Evolutionary conservation across 1,284 basidiomycete genomes (phyloP).

Genomic region (Apiotrichum veenhuisii): DNA sequence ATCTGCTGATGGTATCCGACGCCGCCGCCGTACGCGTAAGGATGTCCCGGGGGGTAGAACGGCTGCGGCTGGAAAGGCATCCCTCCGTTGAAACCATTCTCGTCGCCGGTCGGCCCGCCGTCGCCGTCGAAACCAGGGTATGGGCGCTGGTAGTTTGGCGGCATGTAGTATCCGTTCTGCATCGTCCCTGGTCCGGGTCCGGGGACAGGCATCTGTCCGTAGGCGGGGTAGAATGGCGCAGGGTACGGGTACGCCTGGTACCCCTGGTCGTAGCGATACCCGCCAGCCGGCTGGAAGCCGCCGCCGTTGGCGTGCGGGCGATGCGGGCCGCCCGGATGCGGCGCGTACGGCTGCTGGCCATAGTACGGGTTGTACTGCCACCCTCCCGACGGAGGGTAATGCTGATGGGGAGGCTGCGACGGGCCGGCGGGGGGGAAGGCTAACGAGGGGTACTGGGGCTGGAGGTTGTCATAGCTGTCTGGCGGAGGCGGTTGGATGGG

Average conservation of each 20-base stretch:
- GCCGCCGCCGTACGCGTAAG: conserved; percentile 42
- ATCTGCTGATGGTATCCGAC: conserved; percentile 31
- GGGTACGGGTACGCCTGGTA: conserved; percentile 9
- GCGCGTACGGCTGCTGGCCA: conserved; percentile 1
- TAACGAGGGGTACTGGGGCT: conserved; percentile 16
- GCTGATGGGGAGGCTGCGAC: conserved; percentile 12
- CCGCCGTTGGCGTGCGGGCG: conserved; percentile 13
- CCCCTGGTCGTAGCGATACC: conserved; percentile 13
- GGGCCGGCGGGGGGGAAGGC: conserved; percentile 18
- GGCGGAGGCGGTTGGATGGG: conserved; percentile 10
- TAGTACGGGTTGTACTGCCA: conserved; percentile 18
- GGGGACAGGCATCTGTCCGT: conserved; percentile 33
- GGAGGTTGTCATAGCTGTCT: conserved; percentile 16
- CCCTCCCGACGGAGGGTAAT: conserved; percentile 5
- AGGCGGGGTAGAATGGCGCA: conserved; percentile 17
- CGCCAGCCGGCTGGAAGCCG: conserved; percentile 16
- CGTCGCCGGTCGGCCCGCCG: conserved; percentile 1
- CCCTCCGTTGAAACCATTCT: conserved; percentile 8
- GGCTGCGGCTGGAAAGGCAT: conserved; percentile 14
- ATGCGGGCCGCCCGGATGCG: conserved; percentile 12
- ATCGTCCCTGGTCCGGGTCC: conserved; percentile 41
- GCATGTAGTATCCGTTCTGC: conserved; percentile 39
- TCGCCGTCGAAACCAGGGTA: conserved; percentile 5
- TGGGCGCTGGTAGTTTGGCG: conserved; percentile 1
- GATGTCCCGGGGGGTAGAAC: conserved; percentile 39